Conservation (phyloP, 768 basidiomycete genomes). For the Pseudohyphozyma bogoriensis region DNA sequence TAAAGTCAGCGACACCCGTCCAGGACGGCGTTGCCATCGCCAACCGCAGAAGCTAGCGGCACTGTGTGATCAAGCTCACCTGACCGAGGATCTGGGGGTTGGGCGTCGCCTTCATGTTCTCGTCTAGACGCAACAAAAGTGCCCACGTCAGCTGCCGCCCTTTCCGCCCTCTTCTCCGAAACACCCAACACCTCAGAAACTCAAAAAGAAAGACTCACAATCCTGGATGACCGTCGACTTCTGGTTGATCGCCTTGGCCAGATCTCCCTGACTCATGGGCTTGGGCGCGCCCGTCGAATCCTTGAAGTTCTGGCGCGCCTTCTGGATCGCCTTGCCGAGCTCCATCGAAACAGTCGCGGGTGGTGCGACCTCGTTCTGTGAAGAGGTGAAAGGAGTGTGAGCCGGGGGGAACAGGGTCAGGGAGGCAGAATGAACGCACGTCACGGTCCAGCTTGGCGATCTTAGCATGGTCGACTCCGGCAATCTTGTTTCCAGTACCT, state of each 20-base stretch:
- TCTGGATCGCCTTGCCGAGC: conserved; percentile 29
- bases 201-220: conserved; percentile 6
- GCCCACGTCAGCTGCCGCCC: neutral
- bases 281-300: conserved; percentile 15
- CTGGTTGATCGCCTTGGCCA: conserved; percentile 27
- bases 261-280: conserved; percentile 24
- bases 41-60: no score
- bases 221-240: conserved; percentile 25
- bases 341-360: conserved; percentile 29
- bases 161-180: neutral
- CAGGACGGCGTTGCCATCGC: no score
- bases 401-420: neutral
- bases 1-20: no score
- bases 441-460: conserved; percentile 32
- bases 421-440: neutral
- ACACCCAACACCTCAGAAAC: neutral
- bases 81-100: conserved; percentile 27
- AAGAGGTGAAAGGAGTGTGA: neutral
- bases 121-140: conserved; percentile 4
- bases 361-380: conserved; percentile 28
- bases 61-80: no score
- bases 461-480: conserved; percentile 27
- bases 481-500: conserved; percentile 20
- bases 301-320: conserved; percentile 26
- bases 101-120: conserved; percentile 30